Evolutionary conservation across 2,329 filamentous ascomycete genomes (phyloP).

Genomic region (Xylaria sp.): DNA sequence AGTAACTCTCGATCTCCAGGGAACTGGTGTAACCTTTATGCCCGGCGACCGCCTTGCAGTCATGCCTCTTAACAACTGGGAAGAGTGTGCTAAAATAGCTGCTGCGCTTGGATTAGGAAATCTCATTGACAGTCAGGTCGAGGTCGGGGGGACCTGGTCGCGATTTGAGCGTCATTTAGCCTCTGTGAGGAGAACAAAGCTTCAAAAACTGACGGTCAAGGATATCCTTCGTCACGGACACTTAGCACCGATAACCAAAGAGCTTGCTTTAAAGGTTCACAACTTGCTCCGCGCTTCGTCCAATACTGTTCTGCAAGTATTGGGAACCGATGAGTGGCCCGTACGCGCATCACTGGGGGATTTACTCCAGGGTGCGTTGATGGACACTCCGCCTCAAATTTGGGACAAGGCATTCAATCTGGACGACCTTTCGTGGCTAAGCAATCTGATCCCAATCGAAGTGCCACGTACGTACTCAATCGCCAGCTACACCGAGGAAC

Average conservation of each 20-base stretch:
- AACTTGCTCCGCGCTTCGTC: slow-evolving; percentile 60
- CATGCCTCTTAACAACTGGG: slow-evolving; percentile 65
- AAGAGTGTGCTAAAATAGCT: slow-evolving; percentile 64
- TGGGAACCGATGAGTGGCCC: slow-evolving; percentile 62
- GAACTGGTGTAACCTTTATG: slow-evolving; percentile 63
- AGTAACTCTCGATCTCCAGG: slow-evolving; percentile 62
- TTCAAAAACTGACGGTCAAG: slow-evolving; percentile 54
- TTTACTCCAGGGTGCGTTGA: slow-evolving; percentile 58
- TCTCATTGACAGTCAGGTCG: slow-evolving; percentile 55
- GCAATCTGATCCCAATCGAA: slow-evolving; percentile 59
- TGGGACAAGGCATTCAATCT: slow-evolving; percentile 63
- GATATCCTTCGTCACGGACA: slow-evolving; percentile 63
- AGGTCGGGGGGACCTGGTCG: slow-evolving; percentile 55
- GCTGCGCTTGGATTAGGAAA: slow-evolving; percentile 60
- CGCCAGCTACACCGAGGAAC: slow-evolving; percentile 59
- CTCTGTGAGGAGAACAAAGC: slow-evolving; percentile 48
- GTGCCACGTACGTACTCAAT: slow-evolving; percentile 65
- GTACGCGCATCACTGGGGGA: slow-evolving; percentile 62
- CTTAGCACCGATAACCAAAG: slow-evolving; percentile 61
- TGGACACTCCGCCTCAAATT: slow-evolving; percentile 58
- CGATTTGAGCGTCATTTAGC: slow-evolving; percentile 60
- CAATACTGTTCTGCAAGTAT: slow-evolving; percentile 58
- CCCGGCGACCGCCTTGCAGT: slow-evolving; percentile 64
- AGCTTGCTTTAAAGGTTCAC: slow-evolving; percentile 60
- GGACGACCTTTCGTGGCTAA: slow-evolving; percentile 57